These are phyloP conservation scores for Chondrus crispus DNA, from an alignment of 23 red algal genomes.

Conservation along the genomic window DNA sequence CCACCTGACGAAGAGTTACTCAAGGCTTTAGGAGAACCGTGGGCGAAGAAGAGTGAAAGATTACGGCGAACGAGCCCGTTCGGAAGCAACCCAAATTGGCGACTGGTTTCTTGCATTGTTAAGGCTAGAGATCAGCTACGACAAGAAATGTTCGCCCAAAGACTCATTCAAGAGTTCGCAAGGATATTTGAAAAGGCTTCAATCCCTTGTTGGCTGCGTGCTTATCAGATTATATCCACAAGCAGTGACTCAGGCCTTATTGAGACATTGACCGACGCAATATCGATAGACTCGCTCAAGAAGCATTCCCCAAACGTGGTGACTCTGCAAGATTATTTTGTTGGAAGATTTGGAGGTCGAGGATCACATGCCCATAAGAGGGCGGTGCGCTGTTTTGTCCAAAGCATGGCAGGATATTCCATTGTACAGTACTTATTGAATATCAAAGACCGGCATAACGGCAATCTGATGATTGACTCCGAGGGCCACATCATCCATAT, in stretches of 20 bases:
- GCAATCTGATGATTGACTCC: constrained; percentile 91
- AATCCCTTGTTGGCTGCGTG: constrained; percentile 78
- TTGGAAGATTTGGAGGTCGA: constrained; percentile 78
- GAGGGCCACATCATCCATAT: constrained; percentile 94
- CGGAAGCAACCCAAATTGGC: constrained; percentile 78
- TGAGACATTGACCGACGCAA: constrained; percentile 85
- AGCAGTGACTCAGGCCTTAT: constrained; percentile 84
- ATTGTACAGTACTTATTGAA: constrained; percentile 89
- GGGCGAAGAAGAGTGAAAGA: constrained; percentile 80
- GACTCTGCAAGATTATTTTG: constrained; percentile 94
- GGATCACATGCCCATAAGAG: constrained; percentile 63
- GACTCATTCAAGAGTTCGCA: constrained; percentile 82
- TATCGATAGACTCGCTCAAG: constrained; percentile 81
- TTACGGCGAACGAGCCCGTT: constrained; percentile 70
- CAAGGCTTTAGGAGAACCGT: constrained; percentile 84
- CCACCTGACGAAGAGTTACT: constrained; percentile 77
- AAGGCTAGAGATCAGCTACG: constrained; percentile 95
- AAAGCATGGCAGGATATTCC: constrained; percentile 97
- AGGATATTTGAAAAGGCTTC: constrained; percentile 73
- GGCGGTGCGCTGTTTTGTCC: constrained; percentile 88
- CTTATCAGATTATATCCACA: constrained; percentile 90
- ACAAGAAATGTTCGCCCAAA: constrained; percentile 96
- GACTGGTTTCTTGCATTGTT: constrained; percentile 87
- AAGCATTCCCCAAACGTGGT: constrained; percentile 79
- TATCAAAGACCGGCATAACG: constrained; percentile 97